Evolutionary conservation across 768 basidiomycete genomes (phyloP).

Genomic region (Leccinum obscurum): DNA sequence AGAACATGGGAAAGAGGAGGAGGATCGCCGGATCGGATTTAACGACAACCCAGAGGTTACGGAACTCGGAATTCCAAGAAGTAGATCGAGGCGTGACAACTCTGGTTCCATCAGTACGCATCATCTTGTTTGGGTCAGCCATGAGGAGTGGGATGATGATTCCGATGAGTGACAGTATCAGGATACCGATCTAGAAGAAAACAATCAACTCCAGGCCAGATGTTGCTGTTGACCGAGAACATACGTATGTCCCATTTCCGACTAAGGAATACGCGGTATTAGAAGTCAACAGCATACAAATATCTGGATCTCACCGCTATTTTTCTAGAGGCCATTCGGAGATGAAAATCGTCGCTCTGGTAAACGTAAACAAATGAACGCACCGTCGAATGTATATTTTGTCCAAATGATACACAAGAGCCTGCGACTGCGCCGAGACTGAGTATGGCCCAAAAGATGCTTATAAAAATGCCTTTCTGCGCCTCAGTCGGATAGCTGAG

Average conservation of each 20-base stretch:
- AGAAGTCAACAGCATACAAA: not conserved
- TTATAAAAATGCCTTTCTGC: constrained; percentile 73
- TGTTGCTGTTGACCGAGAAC: constrained; percentile 23
- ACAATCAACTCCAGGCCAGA: not conserved
- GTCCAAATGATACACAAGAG: constrained; percentile 68
- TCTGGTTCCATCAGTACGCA: constrained; percentile 70
- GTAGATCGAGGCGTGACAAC: constrained; percentile 61
- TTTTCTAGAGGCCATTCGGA: constrained; percentile 15
- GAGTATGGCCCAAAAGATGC: constrained; percentile 80
- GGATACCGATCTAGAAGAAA: constrained; percentile 40
- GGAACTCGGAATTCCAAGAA: constrained; percentile 73
- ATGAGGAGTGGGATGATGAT: constrained; percentile 64
- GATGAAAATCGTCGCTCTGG: not conserved
- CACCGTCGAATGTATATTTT: constrained; percentile 68
- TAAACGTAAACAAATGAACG: constrained; percentile 17
- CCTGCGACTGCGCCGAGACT: constrained; percentile 81
- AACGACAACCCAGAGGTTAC: constrained; percentile 65
- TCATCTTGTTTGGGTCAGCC: constrained; percentile 68
- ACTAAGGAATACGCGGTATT: constrained; percentile 36
- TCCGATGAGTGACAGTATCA: constrained; percentile 68
- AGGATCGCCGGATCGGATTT: constrained; percentile 69
- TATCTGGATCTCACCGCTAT: constrained; percentile 25
- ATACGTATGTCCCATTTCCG: constrained; percentile 70
- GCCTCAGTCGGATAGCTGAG: constrained; percentile 75
- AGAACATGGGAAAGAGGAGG: constrained; percentile 80